Conservation (phyloP, 306 rosid genomes). For the Cyclanthera cordifolia region DNA sequence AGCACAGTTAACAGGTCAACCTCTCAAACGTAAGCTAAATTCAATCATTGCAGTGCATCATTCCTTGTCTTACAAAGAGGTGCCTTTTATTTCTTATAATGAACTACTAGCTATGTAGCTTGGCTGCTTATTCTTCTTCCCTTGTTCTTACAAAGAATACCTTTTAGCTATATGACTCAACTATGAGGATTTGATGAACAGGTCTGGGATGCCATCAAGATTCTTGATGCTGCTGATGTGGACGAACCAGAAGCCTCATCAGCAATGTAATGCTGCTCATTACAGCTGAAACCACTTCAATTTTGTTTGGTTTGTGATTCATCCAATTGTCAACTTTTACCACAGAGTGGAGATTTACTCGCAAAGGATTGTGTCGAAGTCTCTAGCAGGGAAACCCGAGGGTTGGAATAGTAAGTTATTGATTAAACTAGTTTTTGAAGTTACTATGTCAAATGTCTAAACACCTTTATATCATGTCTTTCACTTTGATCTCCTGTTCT, state of each 20-base stretch:
- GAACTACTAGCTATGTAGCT: not conserved
- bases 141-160: too few species aligned
- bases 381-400: conserved; percentile 45
- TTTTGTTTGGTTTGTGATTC: not conserved
- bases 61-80: conserved; percentile 41
- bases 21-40: conserved; percentile 37
- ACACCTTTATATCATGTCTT: not conserved
- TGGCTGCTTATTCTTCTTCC: not conserved
- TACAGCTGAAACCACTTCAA: not conserved
- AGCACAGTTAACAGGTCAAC: conserved; percentile 29
- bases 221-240: conserved; percentile 66
- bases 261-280: conserved; percentile 27
- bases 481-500: not conserved
- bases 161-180: not conserved
- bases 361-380: conserved; percentile 48
- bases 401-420: conserved; percentile 74
- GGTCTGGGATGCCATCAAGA: conserved; percentile 71
- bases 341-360: conserved; percentile 64
- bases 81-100: not conserved
- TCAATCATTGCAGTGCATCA: conserved; percentile 39
- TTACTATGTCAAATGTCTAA: not conserved
- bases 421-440: not conserved
- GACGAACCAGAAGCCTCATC: conserved; percentile 43
- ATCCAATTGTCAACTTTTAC: not conserved
- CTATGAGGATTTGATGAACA: conserved; percentile 8